Conservation (phyloP, 2,329 filamentous ascomycete genomes). For the Hymenoscyphus scutula region DNA sequence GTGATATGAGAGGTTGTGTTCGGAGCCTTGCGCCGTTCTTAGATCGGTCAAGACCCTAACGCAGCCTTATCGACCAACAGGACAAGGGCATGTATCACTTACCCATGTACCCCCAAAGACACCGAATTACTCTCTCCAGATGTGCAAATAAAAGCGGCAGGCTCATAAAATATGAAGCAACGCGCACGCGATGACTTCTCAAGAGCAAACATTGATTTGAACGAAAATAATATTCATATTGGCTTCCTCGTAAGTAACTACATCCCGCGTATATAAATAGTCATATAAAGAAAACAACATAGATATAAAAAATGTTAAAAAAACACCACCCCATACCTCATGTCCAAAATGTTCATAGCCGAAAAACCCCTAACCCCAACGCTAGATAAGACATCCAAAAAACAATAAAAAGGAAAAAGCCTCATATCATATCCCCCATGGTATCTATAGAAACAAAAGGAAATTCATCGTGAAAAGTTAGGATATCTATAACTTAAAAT, state of each 20-base stretch:
- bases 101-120: no score
- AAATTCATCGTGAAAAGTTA: constrained; percentile 7
- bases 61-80: background rate
- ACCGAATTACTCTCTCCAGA: no score
- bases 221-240: no score
- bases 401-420: background rate
- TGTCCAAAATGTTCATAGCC: background rate
- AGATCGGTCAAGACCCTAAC: background rate
- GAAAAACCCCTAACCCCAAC: background rate
- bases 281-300: no score
- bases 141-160: no score
- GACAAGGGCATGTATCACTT: no score
- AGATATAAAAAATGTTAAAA: no score
- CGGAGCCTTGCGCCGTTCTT: background rate
- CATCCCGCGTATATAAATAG: no score
- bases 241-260: no score
- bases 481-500: constrained; percentile 10
- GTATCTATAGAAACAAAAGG: constrained; percentile 26
- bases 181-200: no score
- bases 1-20: background rate
- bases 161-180: no score
- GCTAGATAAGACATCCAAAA: background rate
- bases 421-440: constrained; percentile 21
- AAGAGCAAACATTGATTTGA: no score
- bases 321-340: background rate